Evolutionary conservation across 1,284 basidiomycete species (phyloP).

Genomic region (Abortiporus biennis): DNA sequence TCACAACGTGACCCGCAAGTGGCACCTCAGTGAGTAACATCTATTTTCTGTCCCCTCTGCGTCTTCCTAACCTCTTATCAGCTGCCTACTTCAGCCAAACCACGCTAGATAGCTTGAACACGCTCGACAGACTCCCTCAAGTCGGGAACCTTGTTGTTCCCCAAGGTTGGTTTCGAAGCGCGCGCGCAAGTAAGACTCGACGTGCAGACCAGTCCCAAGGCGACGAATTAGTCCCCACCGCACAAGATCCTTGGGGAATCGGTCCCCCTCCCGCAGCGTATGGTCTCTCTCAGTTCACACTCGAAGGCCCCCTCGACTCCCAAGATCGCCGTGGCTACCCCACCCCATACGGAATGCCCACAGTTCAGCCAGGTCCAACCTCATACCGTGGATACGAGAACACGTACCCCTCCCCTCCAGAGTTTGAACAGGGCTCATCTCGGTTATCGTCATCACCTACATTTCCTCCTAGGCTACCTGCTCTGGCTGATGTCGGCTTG

Average conservation of each 20-base stretch:
- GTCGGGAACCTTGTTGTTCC: constrained; percentile 62
- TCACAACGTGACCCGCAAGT: constrained; percentile 63
- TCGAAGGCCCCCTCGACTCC: constrained; percentile 9
- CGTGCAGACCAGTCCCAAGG: constrained; percentile 37
- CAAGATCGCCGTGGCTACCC: background rate
- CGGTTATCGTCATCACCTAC: constrained; percentile 1
- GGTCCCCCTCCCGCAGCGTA: constrained; percentile 8
- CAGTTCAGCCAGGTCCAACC: too few species aligned
- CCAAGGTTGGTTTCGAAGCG: constrained; percentile 71
- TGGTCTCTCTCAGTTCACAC: constrained; percentile 15
- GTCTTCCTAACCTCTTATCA: constrained; percentile 22
- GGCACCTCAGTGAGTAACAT: constrained; percentile 66
- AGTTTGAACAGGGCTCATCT: background rate
- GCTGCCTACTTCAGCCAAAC: constrained; percentile 79
- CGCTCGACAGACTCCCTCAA: constrained; percentile 58
- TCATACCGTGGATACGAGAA: too few species aligned
- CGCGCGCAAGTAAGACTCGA: constrained; percentile 56
- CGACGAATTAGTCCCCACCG: constrained; percentile 19
- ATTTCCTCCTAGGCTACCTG: constrained; percentile 13
- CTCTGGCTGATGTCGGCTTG: constrained; percentile 17
- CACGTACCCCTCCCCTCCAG: background rate
- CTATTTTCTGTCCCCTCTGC: constrained; percentile 2
- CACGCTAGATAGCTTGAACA: constrained; percentile 58
- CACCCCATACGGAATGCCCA: too few species aligned
- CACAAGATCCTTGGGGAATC: constrained; percentile 21